Percentiles rank a stretch among this genome's conserved stretches.
Conservation (phyloP, 1,284 basidiomycete genomes). For the Moniliophthora roreri region DNA sequence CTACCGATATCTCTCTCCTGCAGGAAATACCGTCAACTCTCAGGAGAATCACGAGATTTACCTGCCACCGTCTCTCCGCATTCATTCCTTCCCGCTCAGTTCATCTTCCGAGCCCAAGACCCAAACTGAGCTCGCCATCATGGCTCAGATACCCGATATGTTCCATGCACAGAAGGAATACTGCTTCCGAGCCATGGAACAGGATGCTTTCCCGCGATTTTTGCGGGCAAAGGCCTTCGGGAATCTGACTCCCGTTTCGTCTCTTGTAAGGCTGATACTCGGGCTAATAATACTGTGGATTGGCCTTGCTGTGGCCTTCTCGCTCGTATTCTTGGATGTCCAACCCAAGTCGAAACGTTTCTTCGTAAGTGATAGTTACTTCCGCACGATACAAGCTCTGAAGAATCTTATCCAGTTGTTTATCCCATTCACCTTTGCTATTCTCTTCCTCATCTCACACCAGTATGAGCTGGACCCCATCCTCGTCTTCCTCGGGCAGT, state of each 20-base stretch:
- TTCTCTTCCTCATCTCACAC: slow-evolving; percentile 89
- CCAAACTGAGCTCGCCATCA: slow-evolving; percentile 68
- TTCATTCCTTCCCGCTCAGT: slow-evolving; percentile 76
- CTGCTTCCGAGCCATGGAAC: slow-evolving; percentile 95
- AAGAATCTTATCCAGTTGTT: slow-evolving; percentile 65
- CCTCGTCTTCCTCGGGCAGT: slow-evolving; percentile 81
- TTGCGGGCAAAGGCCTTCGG: slow-evolving; percentile 95
- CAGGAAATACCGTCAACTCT: slow-evolving; percentile 61
- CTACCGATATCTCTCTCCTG: slow-evolving; percentile 85
- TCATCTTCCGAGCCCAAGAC: slow-evolving; percentile 70
- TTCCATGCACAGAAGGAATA: slow-evolving; percentile 98
- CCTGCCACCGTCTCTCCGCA: slow-evolving; percentile 82
- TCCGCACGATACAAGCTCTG: slow-evolving; percentile 13
- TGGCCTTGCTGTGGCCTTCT: slow-evolving; percentile 86
- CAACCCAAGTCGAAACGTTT: slow-evolving; percentile 88
- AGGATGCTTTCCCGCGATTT: slow-evolving; percentile 97
- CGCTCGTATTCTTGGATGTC: slow-evolving; percentile 91
- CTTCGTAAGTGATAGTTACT: slow-evolving; percentile 69
- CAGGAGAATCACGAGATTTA: slow-evolving; percentile 90
- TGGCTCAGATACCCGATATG: slow-evolving; percentile 94
- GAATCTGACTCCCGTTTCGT: slow-evolving; percentile 90
- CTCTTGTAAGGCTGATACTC: slow-evolving; percentile 79
- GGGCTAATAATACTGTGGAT: slow-evolving; percentile 92
- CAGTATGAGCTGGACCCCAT: slow-evolving; percentile 97
- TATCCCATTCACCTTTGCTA: slow-evolving; percentile 89